Conservation (phyloP, 1,139 yeast species). For the Wickerhamomyces sp. region DNA sequence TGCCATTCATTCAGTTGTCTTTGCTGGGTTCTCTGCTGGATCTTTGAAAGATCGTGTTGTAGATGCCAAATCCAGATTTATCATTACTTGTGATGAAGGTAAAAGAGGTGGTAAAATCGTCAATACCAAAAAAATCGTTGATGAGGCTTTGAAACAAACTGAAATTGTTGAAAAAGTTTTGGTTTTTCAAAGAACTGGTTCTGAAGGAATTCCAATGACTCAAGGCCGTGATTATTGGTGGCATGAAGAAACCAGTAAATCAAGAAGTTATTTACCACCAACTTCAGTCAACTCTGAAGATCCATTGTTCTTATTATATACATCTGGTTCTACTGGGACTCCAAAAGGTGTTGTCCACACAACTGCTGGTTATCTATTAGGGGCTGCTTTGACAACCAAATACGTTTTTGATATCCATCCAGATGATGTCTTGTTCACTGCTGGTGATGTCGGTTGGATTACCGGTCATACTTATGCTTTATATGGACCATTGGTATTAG, state of each 20-base stretch:
- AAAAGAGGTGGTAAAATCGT: conserved; percentile 94
- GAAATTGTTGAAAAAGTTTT: conserved; percentile 79
- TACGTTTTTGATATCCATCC: conserved; percentile 90
- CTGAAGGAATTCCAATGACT: conserved; percentile 56
- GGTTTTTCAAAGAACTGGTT: conserved; percentile 85
- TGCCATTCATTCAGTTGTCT: conserved; percentile 93
- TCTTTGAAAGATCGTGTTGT: conserved; percentile 86
- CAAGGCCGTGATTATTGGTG: conserved; percentile 91
- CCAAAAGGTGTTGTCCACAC: conserved; percentile 98
- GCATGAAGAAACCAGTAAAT: conserved; percentile 81
- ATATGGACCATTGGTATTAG: conserved; percentile 87
- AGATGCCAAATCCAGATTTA: conserved; percentile 84
- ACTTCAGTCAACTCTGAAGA: conserved; percentile 86
- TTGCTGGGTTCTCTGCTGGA: conserved; percentile 96
- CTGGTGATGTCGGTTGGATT: conserved; percentile 99
- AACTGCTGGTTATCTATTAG: conserved; percentile 90
- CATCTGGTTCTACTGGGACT: conserved; percentile 96
- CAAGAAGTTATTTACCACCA: conserved; percentile 83
- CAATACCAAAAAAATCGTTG: conserved; percentile 88
- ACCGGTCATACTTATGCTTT: conserved; percentile 97
- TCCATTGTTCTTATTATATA: conserved; percentile 85
- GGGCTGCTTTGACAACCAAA: conserved; percentile 91
- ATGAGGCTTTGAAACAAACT: conserved; percentile 78
- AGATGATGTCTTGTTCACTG: conserved; percentile 87
- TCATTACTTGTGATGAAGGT: conserved; percentile 95